These are phyloP conservation scores for Casaregolazyma suthepensis DNA, from an alignment of 1,139 yeast species.

Conservation along the genomic window DNA sequence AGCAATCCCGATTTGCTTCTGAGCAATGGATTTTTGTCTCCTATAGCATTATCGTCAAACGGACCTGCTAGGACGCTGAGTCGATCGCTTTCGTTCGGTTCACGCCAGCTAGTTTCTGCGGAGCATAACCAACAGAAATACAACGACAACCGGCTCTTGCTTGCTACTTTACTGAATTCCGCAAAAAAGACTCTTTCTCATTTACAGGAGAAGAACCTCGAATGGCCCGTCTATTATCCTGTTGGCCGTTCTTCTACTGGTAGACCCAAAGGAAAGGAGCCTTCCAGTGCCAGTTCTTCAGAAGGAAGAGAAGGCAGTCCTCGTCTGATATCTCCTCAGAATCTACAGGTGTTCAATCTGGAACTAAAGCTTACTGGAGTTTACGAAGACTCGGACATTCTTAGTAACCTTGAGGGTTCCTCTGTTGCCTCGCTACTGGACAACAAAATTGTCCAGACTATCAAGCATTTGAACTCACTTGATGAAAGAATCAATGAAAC, in stretches of 20 bases:
- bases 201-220: constrained; percentile 49
- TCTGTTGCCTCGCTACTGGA: constrained; percentile 62
- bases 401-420: constrained; percentile 52
- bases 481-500: constrained; percentile 86
- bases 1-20: constrained; percentile 16
- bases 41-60: constrained; percentile 7
- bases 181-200: constrained; percentile 51
- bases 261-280: constrained; percentile 10
- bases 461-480: constrained; percentile 65
- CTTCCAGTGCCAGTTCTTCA: neutral
- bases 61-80: neutral
- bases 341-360: constrained; percentile 56
- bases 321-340: constrained; percentile 26
- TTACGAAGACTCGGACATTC: constrained; percentile 38
- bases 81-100: constrained; percentile 23
- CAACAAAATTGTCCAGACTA: constrained; percentile 52
- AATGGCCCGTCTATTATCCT: constrained; percentile 65
- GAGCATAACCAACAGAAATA: constrained; percentile 63
- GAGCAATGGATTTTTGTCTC: constrained; percentile 12
- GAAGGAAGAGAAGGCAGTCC: constrained; percentile 12
- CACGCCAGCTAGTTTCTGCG: constrained; percentile 27
- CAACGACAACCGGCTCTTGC: constrained; percentile 56
- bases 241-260: constrained; percentile 24
- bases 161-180: constrained; percentile 57
- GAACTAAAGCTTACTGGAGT: constrained; percentile 56